phyloP scores from a whole-genome alignment of 2,329 filamentous ascomycete genomes.

The Remersonia thermophila region DNA sequence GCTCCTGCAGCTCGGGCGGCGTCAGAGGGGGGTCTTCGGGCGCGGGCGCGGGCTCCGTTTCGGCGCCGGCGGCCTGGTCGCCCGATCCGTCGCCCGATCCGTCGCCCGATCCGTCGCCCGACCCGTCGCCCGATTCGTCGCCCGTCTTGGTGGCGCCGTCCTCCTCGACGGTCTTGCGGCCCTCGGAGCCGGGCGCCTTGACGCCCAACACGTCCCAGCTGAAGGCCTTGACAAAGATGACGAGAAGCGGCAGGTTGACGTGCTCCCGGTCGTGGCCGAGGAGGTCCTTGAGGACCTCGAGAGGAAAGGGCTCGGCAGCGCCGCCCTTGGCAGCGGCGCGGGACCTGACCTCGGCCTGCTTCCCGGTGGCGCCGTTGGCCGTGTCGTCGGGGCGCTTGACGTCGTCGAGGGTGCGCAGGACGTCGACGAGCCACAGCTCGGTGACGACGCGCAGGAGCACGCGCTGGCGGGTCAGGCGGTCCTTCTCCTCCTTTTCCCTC shows the following conservation, averaged over 20 bases:
- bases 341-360: conserved; percentile 47
- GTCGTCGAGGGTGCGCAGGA: conserved; percentile 67
- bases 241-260: conserved; percentile 76
- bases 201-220: conserved; percentile 89
- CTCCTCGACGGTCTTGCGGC: conserved; percentile 73
- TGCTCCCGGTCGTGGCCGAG: conserved; percentile 90
- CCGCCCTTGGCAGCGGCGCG: conserved; percentile 48
- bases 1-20: conserved; percentile 63
- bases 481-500: conserved; percentile 91
- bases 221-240: conserved; percentile 92
- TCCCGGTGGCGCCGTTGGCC: conserved; percentile 49
- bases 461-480: conserved; percentile 74
- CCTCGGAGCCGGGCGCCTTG: conserved; percentile 56
- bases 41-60: conserved; percentile 27
- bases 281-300: conserved; percentile 96
- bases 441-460: conserved; percentile 81
- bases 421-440: conserved; percentile 88
- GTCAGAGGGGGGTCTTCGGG: conserved; percentile 62
- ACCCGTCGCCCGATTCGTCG: conserved; percentile 31
- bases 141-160: conserved; percentile 53
- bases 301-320: conserved; percentile 79
- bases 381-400: conserved; percentile 49
- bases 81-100: conserved; percentile 30
- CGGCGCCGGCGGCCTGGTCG: no score
- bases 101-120: conserved; percentile 25